Evolutionary conservation across 2,329 filamentous ascomycete species (phyloP).

Genomic region (Fusarium guadeloupense): DNA sequence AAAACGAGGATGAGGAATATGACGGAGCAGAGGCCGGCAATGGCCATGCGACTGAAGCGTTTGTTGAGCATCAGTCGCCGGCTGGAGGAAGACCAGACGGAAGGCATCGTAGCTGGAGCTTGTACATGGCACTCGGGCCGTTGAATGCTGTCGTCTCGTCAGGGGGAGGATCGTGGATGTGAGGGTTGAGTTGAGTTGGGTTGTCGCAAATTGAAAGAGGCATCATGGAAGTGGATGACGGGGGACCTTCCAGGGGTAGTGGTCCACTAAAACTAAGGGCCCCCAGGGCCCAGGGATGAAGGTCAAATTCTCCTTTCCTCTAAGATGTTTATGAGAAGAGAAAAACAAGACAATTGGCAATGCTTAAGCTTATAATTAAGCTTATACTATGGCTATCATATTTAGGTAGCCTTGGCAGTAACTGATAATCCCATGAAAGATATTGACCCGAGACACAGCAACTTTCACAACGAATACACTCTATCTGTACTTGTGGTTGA

Average conservation of each 20-base stretch:
- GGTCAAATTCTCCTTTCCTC: background rate
- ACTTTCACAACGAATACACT: too few relatives aligned
- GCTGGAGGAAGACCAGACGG: constrained; percentile 41
- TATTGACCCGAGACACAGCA: too few relatives aligned
- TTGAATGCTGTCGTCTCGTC: background rate
- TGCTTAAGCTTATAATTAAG: background rate
- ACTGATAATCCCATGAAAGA: too few relatives aligned
- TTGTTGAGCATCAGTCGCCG: constrained; percentile 45
- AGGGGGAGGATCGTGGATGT: background rate
- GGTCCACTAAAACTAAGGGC: constrained; percentile 20
- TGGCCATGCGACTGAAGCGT: constrained; percentile 45
- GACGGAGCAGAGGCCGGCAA: constrained; percentile 36
- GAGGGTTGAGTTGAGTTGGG: background rate
- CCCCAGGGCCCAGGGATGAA: background rate
- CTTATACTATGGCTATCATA: background rate
- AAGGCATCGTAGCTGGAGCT: constrained; percentile 37
- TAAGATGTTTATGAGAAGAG: background rate
- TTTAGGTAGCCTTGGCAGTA: too few relatives aligned
- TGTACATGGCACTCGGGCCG: constrained; percentile 39
- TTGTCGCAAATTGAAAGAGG: constrained; percentile 8
- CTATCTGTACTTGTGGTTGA: too few relatives aligned
- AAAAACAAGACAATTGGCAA: background rate
- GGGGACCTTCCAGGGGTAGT: constrained; percentile 25
- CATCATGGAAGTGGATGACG: constrained; percentile 14
- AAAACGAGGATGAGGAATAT: constrained; percentile 40